Percentiles rank a stretch among this genome's conserved stretches.
Conservation (phyloP, 106 monocot species). For the Dioscorea zingiberensis region DNA sequence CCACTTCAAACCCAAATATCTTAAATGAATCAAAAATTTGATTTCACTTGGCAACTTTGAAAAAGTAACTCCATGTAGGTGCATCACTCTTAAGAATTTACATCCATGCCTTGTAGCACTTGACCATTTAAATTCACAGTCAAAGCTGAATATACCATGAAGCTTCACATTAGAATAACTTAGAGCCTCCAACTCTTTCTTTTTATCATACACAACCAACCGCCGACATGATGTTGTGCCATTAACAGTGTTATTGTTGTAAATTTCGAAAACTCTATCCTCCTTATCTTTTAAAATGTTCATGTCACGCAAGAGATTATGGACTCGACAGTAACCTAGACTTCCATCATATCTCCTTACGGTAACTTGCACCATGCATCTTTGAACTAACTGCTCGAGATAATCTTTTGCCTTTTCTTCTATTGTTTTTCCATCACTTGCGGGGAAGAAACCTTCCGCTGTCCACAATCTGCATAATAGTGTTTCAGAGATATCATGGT, state of each 20-base stretch:
- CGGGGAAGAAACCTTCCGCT: conserved; percentile 32
- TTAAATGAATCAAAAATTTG: no score
- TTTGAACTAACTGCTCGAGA: conserved; percentile 30
- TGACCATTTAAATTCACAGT: no score
- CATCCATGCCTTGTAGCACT: no score
- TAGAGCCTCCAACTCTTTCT: no score
- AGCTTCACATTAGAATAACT: no score
- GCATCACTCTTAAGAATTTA: no score
- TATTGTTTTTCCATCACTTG: conserved; percentile 4
- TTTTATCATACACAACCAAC: no score
- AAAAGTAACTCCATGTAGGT: no score
- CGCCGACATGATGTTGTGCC: no score
- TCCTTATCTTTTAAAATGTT: background rate
- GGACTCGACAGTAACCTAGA: conserved; percentile 7
- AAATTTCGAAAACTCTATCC: conserved; percentile 3
- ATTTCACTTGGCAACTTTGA: no score
- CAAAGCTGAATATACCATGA: no score
- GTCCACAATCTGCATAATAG: conserved; percentile 29
- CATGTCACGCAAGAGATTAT: conserved; percentile 17
- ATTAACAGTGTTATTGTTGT: background rate
- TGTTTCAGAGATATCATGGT: background rate
- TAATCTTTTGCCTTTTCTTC: conserved; percentile 33
- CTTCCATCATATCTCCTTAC: conserved; percentile 1
- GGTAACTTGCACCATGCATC: conserved; percentile 43
- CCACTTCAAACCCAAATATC: no score